Evolutionary conservation across 2,329 filamentous ascomycete species (phyloP), one percentile per base, ranked within the genome.

Genomic region (Fusarium verrucosum): DNA sequence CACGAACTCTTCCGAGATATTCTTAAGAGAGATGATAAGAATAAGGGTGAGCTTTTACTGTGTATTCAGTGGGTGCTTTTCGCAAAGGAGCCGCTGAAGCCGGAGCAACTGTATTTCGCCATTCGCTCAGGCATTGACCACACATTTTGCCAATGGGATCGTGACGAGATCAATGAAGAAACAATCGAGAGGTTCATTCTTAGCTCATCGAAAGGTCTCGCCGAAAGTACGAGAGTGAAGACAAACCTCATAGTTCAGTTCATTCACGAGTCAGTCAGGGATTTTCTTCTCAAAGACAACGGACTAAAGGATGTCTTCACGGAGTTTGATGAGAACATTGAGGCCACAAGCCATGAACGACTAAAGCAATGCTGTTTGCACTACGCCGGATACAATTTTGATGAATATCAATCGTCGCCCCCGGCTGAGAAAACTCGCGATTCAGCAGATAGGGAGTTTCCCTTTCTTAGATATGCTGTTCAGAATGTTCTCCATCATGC

Each of bases 51-150:
- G 0, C 58, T 87, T 1, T 45, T 78, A 0, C 63, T 83, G 2
- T 85, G 80, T 37, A 68, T 88, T 0, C 79, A 50, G 42, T 87
- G 81, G 81, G 72, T 88, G 2, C 74, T 88, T 0, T 87, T 80
- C 41, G 76, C 85, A 4, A 75, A 69, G 22, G 65, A 72, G 1
- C 81, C 84, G 0, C 58, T 87, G 4, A 73, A 43, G 0, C 78
- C 72, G 0, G 62, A 78, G 13, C 78, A 87, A 60, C 73, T 85
- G 1, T 85, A 83, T 64, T 67, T 67, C 10, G 72, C 70, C 0
- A 30, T 70, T 1, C 33, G 54, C 1, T 38, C 66, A 4, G 58
- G 41, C 0, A 10, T 10, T 0, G 25, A 62, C 0, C 62, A 71
- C 2, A 19, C 35, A 8, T 17, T 3, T 4, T 5, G 33, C 58